A percentile compares a stretch with the other conserved stretches of the same genome.
These are phyloP conservation scores for Penicillium salamii DNA, from an alignment of 495 filamentous ascomycete genomes.

Conservation along the genomic window DNA sequence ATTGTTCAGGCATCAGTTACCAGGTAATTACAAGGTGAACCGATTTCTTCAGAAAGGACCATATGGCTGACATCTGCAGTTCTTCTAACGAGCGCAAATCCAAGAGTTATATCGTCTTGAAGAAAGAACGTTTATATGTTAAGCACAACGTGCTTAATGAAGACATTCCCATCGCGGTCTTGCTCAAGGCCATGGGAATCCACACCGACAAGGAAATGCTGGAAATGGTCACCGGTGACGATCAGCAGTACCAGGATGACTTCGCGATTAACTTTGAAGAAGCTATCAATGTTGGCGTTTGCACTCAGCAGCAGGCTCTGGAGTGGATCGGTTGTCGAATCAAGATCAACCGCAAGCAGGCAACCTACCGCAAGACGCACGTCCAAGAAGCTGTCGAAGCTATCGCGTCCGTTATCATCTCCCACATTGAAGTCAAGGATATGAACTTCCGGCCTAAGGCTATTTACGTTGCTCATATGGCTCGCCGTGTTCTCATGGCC, in stretches of 20 bases:
- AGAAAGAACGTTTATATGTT: constrained; percentile 85
- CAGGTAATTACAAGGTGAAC: constrained; percentile 36
- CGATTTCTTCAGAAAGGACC: not conserved
- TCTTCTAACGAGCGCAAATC: constrained; percentile 96
- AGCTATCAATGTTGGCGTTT: constrained; percentile 72
- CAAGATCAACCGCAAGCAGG: constrained; percentile 71
- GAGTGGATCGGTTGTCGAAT: constrained; percentile 85
- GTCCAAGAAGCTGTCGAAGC: constrained; percentile 89
- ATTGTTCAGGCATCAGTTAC: constrained; percentile 97
- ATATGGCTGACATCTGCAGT: constrained; percentile 41
- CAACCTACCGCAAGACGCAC: constrained; percentile 59
- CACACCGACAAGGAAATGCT: constrained; percentile 93
- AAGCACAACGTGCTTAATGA: constrained; percentile 92
- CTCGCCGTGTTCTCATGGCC: constrained; percentile 88
- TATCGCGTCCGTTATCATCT: constrained; percentile 83
- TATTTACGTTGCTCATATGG: constrained; percentile 94
- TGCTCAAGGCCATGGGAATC: constrained; percentile 91
- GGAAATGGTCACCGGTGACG: constrained; percentile 78
- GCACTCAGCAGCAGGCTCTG: constrained; percentile 90
- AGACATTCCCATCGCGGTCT: constrained; percentile 85
- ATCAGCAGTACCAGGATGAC: constrained; percentile 84
- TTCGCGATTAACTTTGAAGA: constrained; percentile 95
- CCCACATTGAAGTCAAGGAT: constrained; percentile 85
- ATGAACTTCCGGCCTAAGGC: constrained; percentile 94
- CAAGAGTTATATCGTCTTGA: constrained; percentile 89